Conservation (phyloP, 1,139 yeast genomes). For the Diutina sp. region DNA sequence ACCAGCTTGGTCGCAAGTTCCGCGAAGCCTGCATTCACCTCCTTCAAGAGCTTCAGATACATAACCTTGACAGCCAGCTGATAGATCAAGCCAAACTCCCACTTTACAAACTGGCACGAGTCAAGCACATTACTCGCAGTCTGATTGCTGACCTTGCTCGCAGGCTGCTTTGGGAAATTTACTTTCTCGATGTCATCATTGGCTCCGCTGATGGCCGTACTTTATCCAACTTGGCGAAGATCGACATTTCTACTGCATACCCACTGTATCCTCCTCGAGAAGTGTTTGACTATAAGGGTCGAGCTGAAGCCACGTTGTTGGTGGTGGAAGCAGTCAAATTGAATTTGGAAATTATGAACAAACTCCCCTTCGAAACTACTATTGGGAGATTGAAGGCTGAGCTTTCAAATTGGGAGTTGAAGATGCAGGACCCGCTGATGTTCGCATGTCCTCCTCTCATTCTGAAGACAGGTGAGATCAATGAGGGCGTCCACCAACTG, state of each 20-base stretch:
- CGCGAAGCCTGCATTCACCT: constrained; percentile 26
- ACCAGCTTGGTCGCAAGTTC: constrained; percentile 24
- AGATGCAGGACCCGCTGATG: constrained; percentile 27
- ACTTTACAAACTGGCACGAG: constrained; percentile 7
- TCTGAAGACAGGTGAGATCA: constrained; percentile 25
- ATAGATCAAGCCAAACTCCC: not conserved
- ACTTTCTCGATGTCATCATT: constrained; percentile 34
- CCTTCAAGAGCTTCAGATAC: constrained; percentile 19
- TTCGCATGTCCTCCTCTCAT: constrained; percentile 28
- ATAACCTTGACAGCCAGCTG: constrained; percentile 16
- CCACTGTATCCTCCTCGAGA: constrained; percentile 20
- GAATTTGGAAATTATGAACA: constrained; percentile 27
- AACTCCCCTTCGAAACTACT: constrained; percentile 19
- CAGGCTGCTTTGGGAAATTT: constrained; percentile 35
- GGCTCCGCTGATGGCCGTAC: constrained; percentile 41
- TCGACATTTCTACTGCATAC: constrained; percentile 17
- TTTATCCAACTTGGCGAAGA: constrained; percentile 21
- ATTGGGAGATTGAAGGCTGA: constrained; percentile 25
- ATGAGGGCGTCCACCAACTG: constrained; percentile 39
- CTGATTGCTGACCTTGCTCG: constrained; percentile 22
- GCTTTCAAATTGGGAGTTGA: constrained; percentile 35
- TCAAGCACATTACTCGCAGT: constrained; percentile 7
- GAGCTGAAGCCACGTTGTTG: constrained; percentile 32
- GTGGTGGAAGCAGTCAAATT: constrained; percentile 35
- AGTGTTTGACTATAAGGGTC: constrained; percentile 30